Evolutionary conservation across 208 protist genomes (phyloP).

Genomic region (Leishmania braziliensis): DNA sequence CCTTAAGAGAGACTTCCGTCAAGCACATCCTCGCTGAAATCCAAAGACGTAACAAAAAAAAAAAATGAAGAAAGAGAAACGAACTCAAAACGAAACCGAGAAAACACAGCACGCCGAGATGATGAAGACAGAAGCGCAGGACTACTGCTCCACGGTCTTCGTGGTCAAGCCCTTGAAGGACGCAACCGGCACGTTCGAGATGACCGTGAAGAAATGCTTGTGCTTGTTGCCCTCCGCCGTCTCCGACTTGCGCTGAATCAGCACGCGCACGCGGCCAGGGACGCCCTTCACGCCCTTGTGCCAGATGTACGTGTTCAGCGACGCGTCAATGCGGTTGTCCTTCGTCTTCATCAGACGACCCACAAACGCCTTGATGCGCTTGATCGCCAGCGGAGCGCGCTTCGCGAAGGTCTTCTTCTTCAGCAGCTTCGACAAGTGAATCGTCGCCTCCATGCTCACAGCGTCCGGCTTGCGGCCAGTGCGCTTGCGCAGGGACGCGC

Average conservation of each 20-base stretch:
- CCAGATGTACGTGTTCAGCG: constrained; percentile 98
- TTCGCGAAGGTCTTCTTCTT: constrained; percentile 97
- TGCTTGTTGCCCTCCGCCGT: constrained; percentile 79
- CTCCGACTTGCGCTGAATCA: constrained; percentile 89
- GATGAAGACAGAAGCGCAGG: background rate
- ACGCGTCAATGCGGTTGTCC: constrained; percentile 97
- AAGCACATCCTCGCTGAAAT: background rate
- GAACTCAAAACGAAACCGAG: background rate
- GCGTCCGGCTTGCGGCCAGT: constrained; percentile 85
- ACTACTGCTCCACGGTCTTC: constrained; percentile 78
- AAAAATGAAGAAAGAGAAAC: background rate
- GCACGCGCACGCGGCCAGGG: constrained; percentile 95
- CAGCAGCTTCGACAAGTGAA: constrained; percentile 97
- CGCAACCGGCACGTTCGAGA: constrained; percentile 85
- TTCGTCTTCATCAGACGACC: constrained; percentile 96
- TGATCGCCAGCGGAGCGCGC: constrained; percentile 96
- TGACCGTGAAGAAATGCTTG: constrained; percentile 92
- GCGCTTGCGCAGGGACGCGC: constrained; percentile 82
- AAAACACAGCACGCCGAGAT: background rate
- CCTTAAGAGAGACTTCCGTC: background rate
- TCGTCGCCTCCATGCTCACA: constrained; percentile 96
- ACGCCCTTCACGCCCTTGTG: constrained; percentile 95
- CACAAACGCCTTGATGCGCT: constrained; percentile 96
- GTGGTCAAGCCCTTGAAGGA: constrained; percentile 89
- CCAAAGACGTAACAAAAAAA: background rate